Percentiles rank a stretch among this genome's conserved stretches.
phyloP scores from a whole-genome alignment of 2,329 filamentous ascomycete species.

The Verticillium nubilum region DNA sequence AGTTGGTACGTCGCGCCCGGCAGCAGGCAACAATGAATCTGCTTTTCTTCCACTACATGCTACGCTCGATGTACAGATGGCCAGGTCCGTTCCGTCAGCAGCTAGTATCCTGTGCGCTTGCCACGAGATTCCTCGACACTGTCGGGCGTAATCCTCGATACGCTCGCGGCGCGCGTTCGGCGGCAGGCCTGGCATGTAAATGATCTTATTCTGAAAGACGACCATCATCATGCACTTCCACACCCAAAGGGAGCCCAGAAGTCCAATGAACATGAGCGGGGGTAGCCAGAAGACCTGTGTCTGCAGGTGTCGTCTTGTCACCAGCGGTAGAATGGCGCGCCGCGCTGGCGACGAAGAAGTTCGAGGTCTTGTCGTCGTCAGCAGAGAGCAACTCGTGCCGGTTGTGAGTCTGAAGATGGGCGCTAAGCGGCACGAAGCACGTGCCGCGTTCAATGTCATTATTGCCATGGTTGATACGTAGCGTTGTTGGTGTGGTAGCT shows the following conservation, averaged over 20 bases:
- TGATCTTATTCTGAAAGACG: constrained; percentile 73
- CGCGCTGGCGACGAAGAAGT: not conserved
- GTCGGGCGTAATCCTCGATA: constrained; percentile 55
- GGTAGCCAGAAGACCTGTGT: constrained; percentile 48
- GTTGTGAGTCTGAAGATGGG: not conserved
- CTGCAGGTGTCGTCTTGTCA: constrained; percentile 23
- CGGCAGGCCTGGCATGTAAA: constrained; percentile 73
- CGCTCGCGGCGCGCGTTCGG: constrained; percentile 64
- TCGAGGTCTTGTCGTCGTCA: not conserved
- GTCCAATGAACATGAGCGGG: constrained; percentile 59
- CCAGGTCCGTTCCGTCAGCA: constrained; percentile 60
- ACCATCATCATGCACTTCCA: constrained; percentile 71
- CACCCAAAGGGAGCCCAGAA: constrained; percentile 59
- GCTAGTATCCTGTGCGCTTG: constrained; percentile 55
- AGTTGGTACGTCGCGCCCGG: constrained; percentile 7
- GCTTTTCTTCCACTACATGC: constrained; percentile 13
- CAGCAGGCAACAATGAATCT: constrained; percentile 6
- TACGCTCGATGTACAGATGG: constrained; percentile 49
- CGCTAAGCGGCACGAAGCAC: not conserved
- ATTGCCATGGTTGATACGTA: too few relatives aligned
- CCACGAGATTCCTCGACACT: constrained; percentile 62
- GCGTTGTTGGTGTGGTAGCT: too few relatives aligned
- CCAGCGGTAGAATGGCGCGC: not conserved
- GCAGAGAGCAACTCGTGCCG: not conserved
- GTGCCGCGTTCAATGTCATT: not conserved